Evolutionary conservation across 2,329 filamentous ascomycete species (phyloP), one percentile per base, ranked within the genome.

Genomic region (Sporothrix protearum): DNA sequence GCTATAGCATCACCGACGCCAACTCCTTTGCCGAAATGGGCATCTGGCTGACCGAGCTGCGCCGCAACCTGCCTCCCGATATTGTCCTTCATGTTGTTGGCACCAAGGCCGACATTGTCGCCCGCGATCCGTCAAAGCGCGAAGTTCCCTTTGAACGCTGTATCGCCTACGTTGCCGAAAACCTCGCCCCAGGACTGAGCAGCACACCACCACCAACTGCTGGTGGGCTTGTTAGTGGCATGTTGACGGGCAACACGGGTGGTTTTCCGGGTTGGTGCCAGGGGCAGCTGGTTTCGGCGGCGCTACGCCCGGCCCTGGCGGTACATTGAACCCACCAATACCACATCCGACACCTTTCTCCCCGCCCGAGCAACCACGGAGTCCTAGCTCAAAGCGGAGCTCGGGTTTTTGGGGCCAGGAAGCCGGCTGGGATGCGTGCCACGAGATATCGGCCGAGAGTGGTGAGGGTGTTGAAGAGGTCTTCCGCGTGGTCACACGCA

Each of bases 401-500:
- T 91, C 88, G 49, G 91, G 91, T 1, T 93, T 94, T 81, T 97
- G 94, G 94, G 93, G 91, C 28, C 92, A 96, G 79, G 94, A 97
- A 78, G 89, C 94, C 6, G 94, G 94, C 69, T 98, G 95, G 94
- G 94, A 97, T 78, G 96, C 94, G 74, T 98, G 95, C 80, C 96
- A 98, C 80, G 96, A 99, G 83, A 95, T 99, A 78, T 94, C 91
- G 76, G 94, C 95, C 64, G 95, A 96, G 84, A 94, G 91, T 77
- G 94, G 94, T 71, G 94, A 97, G 83, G 95, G 95, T 22, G 94
- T 99, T 22, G 96, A 98, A 76, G 96, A 98, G 81, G 94, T 99
- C 0, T 98, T 98, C 77, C 87, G 95, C 25, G 87, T 89, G 55
- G 87, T 89, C 16, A 85, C 87, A 47, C 82, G 87, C 73, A 89